Evolutionary conservation across 176 grass and related monocot species (phyloP).

Genomic region (Eragrostis curvula): DNA sequence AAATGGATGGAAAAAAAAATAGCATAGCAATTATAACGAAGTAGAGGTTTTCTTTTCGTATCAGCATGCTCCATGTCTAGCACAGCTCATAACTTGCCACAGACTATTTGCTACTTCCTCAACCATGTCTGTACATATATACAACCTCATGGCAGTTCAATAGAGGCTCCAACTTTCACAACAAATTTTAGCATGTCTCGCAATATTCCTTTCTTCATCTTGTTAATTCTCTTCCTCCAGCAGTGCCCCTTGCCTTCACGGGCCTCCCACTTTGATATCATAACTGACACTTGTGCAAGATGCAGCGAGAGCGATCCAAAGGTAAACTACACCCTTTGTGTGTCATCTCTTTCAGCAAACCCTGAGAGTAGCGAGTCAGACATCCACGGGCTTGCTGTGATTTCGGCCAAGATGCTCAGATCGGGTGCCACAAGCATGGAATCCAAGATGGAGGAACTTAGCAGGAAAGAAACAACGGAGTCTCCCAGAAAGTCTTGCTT

Average conservation of each 20-base stretch:
- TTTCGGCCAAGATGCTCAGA: slow-evolving; percentile 40
- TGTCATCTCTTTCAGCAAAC: slow-evolving; percentile 44
- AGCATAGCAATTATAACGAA: neutral
- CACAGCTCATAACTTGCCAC: too few species aligned
- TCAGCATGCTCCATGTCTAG: neutral
- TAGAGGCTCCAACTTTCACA: neutral
- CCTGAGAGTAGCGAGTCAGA: slow-evolving; percentile 13
- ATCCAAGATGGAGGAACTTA: slow-evolving; percentile 7
- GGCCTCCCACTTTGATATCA: slow-evolving; percentile 13
- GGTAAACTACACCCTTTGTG: slow-evolving; percentile 58
- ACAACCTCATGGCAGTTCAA: neutral
- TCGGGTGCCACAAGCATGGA: slow-evolving; percentile 12
- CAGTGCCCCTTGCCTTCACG: neutral
- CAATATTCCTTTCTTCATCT: neutral
- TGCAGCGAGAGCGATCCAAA: slow-evolving; percentile 38
- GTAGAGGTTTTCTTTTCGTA: neutral
- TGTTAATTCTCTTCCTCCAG: neutral
- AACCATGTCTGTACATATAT: neutral
- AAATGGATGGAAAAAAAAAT: neutral
- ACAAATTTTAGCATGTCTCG: neutral
- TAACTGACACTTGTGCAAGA: slow-evolving; percentile 33
- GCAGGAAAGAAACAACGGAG: neutral
- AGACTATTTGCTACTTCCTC: neutral
- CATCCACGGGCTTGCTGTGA: slow-evolving; percentile 31
- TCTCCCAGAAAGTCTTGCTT: slow-evolving; percentile 30